These are phyloP conservation scores for Solanum corneliomulleri DNA, from an alignment of 257 asterid genomes.

Conservation along the genomic window DNA sequence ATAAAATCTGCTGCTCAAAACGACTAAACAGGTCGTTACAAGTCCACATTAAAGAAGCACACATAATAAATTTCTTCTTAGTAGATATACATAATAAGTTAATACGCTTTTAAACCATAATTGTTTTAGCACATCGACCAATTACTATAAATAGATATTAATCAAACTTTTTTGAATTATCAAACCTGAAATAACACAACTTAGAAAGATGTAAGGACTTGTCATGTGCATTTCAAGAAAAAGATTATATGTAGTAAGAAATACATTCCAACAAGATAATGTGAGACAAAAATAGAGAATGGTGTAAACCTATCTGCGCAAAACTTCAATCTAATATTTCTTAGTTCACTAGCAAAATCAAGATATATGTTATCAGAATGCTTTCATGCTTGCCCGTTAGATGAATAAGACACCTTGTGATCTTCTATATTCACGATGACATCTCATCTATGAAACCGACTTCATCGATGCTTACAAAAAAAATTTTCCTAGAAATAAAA, in stretches of 20 bases:
- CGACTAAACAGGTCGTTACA: too few species aligned
- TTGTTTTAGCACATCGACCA: background rate
- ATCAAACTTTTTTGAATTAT: background rate
- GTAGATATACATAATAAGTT: background rate
- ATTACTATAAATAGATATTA: too few species aligned
- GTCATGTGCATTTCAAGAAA: background rate
- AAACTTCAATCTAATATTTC: background rate
- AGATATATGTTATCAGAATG: background rate
- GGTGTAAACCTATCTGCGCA: background rate
- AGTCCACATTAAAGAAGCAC: background rate
- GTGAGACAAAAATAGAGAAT: background rate
- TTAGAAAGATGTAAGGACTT: background rate
- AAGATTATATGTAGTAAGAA: background rate
- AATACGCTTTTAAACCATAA: too few species aligned
- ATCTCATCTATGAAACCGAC: background rate
- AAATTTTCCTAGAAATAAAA: too few species aligned
- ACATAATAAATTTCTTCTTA: background rate
- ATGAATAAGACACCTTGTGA: background rate
- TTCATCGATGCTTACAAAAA: too few species aligned
- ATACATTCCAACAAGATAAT: background rate
- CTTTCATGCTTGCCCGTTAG: background rate
- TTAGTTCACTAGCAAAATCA: background rate
- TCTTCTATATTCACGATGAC: background rate
- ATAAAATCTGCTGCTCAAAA: too few species aligned
- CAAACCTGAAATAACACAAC: background rate